Base-by-base conservation (phyloP, 257 asterid genomes). In the Lantana camara region DNA sequence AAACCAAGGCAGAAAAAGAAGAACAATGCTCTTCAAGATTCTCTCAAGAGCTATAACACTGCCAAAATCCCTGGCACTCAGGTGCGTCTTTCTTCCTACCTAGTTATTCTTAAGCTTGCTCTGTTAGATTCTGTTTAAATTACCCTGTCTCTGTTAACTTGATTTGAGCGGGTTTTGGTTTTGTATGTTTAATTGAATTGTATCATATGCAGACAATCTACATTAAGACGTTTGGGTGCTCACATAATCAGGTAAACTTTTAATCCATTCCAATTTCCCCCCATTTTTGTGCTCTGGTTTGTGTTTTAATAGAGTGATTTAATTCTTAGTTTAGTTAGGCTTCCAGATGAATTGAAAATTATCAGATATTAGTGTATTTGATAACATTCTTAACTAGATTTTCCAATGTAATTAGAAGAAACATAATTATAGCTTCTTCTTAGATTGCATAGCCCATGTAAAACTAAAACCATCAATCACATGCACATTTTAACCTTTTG, bases 171-270 rank as follows among this genome's bases (percentile, higher is more conserved):
- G 4, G 29, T 48, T 45, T 38, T 34, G 21, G 44, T 8, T 45
- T 9, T 49, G 23, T 14, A 15, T 38, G 73, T 49, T 44, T 20
- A 29, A 54, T 48, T 29, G 67, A 41, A 35, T 50, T 20, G 23
- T 54, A 37, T 46, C 17, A 32, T 85, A 22, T 77, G 86, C 89
- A 89, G 98, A 83, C 96, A 38, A 87, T 92, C 75, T 89, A 85
- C 73, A 75, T 92, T 63, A 92, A 89, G 82, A 92, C 97, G 37
- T 92, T 92, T 70, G 98, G 97, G 15, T 92, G 98, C 54, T 92
- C 97, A 13, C 98, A 89, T 71, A 88, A 88, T 74, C 96, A 85
- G 98, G 98, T 92, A 35, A 32, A 2, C 4, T 24, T 59, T 37
- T 9, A 19, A 20, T 37, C 38, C 46, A 15, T 55, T 37, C 53